Conservation (phyloP, 257 asterid genomes). For the Capsicum chinense region DNA sequence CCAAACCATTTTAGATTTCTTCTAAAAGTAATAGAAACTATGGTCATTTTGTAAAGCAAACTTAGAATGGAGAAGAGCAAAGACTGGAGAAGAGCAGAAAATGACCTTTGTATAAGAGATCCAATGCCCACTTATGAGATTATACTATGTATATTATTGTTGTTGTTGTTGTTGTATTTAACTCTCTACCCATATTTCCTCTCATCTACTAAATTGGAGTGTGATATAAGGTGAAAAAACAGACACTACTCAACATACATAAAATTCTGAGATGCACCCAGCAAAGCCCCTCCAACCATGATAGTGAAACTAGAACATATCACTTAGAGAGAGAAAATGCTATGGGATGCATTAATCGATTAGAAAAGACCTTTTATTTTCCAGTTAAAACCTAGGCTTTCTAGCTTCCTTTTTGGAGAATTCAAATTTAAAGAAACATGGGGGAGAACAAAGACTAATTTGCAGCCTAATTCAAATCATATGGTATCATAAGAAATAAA, state of each 20-base stretch:
- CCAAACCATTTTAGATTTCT: too few relatives aligned
- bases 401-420: background rate
- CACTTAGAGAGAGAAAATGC: background rate
- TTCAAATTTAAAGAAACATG: background rate
- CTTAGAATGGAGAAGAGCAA: background rate
- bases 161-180: background rate
- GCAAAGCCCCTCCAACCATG: slow-evolving; percentile 8
- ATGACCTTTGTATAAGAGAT: background rate
- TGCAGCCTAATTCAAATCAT: background rate
- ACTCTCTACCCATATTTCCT: background rate
- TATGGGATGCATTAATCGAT: background rate
- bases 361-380: background rate
- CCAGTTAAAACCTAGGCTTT: background rate
- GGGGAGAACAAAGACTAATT: background rate
- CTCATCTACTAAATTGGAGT: too few relatives aligned
- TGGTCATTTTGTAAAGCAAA: background rate
- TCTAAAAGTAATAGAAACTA: background rate
- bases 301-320: background rate
- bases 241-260: background rate
- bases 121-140: too few relatives aligned
- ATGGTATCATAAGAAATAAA: background rate
- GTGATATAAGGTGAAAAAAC: too few relatives aligned
- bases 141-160: too few relatives aligned
- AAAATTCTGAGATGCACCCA: background rate
- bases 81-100: background rate